These are phyloP conservation scores for Porpolomopsis calyptriformis DNA, from an alignment of 768 basidiomycete species.

Conservation along the genomic window DNA sequence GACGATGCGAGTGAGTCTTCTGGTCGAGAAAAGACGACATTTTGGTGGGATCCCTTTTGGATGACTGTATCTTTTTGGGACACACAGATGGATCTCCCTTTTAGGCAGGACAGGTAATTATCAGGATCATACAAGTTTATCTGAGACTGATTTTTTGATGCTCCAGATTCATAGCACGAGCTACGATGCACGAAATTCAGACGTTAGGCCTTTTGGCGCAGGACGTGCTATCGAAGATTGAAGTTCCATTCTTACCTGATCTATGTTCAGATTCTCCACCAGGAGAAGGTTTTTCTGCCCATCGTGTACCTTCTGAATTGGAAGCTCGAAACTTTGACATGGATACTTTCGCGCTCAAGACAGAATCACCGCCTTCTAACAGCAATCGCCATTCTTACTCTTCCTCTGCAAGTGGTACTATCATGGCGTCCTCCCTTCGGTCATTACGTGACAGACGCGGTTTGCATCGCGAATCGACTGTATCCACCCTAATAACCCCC, in stretches of 20 bases:
- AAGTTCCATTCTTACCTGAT: slow-evolving; percentile 65
- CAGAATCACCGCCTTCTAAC: slow-evolving; percentile 22
- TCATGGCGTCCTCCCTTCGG: slow-evolving; percentile 26
- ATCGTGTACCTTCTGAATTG: slow-evolving; percentile 30
- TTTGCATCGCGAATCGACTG: slow-evolving; percentile 41
- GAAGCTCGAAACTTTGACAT: slow-evolving; percentile 70
- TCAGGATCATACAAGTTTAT: background rate
- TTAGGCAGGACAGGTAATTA: slow-evolving; percentile 61
- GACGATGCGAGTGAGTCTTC: slow-evolving; percentile 23
- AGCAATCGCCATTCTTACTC: slow-evolving; percentile 29
- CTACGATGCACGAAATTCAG: slow-evolving; percentile 96
- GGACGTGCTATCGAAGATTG: slow-evolving; percentile 81
- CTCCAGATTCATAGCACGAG: slow-evolving; percentile 80
- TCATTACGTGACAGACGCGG: slow-evolving; percentile 32
- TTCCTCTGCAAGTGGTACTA: slow-evolving; percentile 30
- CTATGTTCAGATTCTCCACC: slow-evolving; percentile 17
- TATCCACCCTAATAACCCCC: slow-evolving; percentile 36
- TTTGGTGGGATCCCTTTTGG: slow-evolving; percentile 92
- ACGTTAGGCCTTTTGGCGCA: slow-evolving; percentile 89
- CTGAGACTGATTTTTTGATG: slow-evolving; percentile 3
- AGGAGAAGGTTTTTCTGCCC: slow-evolving; percentile 22
- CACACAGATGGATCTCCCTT: slow-evolving; percentile 74
- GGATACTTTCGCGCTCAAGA: slow-evolving; percentile 50
- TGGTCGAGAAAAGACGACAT: slow-evolving; percentile 36
- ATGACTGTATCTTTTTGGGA: slow-evolving; percentile 79